Conservation (phyloP, 768 basidiomycete genomes). For the Paxillus rubicundulus region DNA sequence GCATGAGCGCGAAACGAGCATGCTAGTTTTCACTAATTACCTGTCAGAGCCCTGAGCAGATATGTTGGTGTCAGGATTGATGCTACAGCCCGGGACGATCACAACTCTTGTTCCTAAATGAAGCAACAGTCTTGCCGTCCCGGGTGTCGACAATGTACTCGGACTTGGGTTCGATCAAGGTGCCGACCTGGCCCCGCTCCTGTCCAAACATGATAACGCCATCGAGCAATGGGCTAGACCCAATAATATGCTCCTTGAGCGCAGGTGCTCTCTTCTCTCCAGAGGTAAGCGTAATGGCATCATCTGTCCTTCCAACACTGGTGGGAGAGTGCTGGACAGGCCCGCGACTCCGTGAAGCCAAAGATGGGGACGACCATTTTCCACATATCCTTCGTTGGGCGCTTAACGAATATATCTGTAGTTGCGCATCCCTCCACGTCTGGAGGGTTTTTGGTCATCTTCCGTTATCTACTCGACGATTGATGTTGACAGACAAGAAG, state of each 20-base stretch:
- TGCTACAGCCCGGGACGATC: background rate
- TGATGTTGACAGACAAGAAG: background rate
- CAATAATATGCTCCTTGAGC: slow-evolving; percentile 30
- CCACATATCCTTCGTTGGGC: slow-evolving; percentile 44
- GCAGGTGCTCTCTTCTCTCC: slow-evolving; percentile 34
- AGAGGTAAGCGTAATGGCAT: slow-evolving; percentile 31
- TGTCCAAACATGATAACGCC: slow-evolving; percentile 33
- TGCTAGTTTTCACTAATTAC: slow-evolving; percentile 7
- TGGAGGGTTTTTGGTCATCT: slow-evolving; percentile 26
- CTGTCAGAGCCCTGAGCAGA: slow-evolving; percentile 36
- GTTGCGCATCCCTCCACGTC: slow-evolving; percentile 37
- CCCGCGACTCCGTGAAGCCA: no score
- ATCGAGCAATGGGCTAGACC: slow-evolving; percentile 18
- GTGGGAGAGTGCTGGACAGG: no score
- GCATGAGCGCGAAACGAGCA: background rate
- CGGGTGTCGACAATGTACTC: slow-evolving; percentile 13
- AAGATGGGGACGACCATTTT: slow-evolving; percentile 32
- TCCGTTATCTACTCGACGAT: slow-evolving; percentile 4
- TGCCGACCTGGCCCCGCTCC: slow-evolving; percentile 28
- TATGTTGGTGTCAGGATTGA: slow-evolving; percentile 11
- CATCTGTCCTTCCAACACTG: slow-evolving; percentile 39
- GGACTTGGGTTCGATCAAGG: slow-evolving; percentile 28
- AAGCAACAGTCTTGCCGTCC: slow-evolving; percentile 5
- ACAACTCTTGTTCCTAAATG: slow-evolving; percentile 18
- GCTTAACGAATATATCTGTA: slow-evolving; percentile 42